Evolutionary conservation across 140 eudicot species (phyloP), one percentile per base, ranked within the genome.

Genomic region (Stevia rebaudiana): DNA sequence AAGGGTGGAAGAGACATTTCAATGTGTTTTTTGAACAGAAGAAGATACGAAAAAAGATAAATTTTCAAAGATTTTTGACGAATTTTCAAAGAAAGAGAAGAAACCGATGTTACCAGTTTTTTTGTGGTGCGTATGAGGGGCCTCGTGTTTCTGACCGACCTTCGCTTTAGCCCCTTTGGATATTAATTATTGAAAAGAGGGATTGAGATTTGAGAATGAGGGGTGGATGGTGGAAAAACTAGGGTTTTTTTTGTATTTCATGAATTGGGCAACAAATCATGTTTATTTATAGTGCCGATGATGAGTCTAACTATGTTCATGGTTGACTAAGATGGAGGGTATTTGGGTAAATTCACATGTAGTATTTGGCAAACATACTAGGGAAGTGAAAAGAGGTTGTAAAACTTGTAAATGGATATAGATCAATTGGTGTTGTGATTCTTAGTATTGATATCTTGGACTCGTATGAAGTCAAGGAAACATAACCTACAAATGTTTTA

Each of bases 1-100:
- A 59, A 60, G 75, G 75, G 75, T 68, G 65, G 70, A 75, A 75
- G 75, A 50, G 79, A 75, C 79, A 75, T 75, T 75, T 74, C 75
- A 74, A 59, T 63, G 63, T 5, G 9, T 48, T 24, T 41, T 53
- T 35, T 56, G 61, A 65, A 65, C 67, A 65, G 60, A 43, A 24
- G 11, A 63, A 52, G 41, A 44, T 3, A 36, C 35, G 54, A 65
- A 48, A n/a, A 16, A 11, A 16, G 9, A 18, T 10, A 31, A 44
- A 8, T 21, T 11, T 25, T 11, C 19, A 42, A 69, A 56, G 66
- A 69, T 58, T 70, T 70, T 50, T 70, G 48, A 59, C 49, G 52
- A 63, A 56, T 33, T 22, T 47, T 25, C 39, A 63, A 73, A 57
- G 63, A 16, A 8, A 10, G 7, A 12, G 65, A 21, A 55, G 60